Percentiles rank a stretch among this genome's conserved stretches.
Evolutionary conservation across 176 grass and related monocot species (phyloP).

Genomic region (Neostapfia colusana): DNA sequence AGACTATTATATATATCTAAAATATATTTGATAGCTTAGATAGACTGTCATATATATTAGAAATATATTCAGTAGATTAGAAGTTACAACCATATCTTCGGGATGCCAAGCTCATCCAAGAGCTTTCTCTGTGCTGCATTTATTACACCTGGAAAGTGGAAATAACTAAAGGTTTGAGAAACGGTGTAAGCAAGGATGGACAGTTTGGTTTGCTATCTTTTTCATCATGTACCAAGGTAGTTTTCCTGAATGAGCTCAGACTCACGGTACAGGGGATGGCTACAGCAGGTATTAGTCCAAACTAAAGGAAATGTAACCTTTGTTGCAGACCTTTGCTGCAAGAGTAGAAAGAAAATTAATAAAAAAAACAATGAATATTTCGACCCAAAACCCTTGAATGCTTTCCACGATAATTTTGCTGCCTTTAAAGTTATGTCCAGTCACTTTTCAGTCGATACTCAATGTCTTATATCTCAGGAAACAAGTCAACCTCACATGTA

Average conservation of each 20-base stretch:
- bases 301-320: slow-evolving; percentile 97
- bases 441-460: not conserved
- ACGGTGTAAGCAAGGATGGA: not conserved
- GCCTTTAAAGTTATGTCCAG: not conserved
- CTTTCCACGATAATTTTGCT: slow-evolving; percentile 1
- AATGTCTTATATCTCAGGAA: not conserved
- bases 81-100: too few relatives aligned
- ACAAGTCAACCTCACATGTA: not conserved
- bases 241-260: slow-evolving; percentile 92
- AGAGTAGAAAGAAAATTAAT: slow-evolving; percentile 21
- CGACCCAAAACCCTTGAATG: not conserved
- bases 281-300: slow-evolving; percentile 98
- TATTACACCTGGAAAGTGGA: too few relatives aligned
- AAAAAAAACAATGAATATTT: not conserved
- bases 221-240: slow-evolving; percentile 58
- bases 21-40: too few relatives aligned
- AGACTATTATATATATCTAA: too few relatives aligned
- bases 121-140: too few relatives aligned
- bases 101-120: too few relatives aligned
- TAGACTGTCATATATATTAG: too few relatives aligned
- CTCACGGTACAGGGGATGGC: slow-evolving; percentile 93
- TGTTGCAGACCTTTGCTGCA: slow-evolving; percentile 89
- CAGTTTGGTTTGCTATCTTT: not conserved
- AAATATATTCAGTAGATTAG: too few relatives aligned
- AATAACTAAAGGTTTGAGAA: too few relatives aligned